phyloP scores from a whole-genome alignment of 306 rosid species.

The Lathyrus oleraceus region DNA sequence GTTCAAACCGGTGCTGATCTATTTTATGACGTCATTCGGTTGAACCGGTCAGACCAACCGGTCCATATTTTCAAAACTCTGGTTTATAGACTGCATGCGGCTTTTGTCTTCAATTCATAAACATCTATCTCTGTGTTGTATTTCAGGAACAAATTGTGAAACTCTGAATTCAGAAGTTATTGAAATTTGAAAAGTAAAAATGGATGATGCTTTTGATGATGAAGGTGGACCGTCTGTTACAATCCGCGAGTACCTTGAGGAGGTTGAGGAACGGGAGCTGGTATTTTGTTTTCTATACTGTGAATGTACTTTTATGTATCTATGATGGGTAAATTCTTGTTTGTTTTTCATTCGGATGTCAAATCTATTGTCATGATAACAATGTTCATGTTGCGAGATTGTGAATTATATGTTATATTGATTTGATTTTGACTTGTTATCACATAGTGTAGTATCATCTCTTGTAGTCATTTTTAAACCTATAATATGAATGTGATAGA shows the following conservation, averaged over 20 bases:
- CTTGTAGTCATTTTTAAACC: background rate
- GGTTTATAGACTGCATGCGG: too few species aligned
- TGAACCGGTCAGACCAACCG: too few species aligned
- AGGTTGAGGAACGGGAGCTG: conserved; percentile 88
- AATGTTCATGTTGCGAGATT: too few species aligned
- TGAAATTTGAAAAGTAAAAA: conserved; percentile 18
- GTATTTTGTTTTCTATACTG: conserved; percentile 39
- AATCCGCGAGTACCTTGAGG: conserved; percentile 75
- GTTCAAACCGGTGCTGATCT: too few species aligned
- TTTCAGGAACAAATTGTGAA: conserved; percentile 36
- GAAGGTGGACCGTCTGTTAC: conserved; percentile 72
- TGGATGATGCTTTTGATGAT: conserved; percentile 69
- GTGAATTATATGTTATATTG: background rate
- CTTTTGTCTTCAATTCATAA: background rate
- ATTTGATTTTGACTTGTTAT: conserved; percentile 7
- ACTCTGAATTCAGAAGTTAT: background rate
- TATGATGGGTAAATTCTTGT: background rate
- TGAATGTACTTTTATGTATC: background rate
- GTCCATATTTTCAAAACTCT: too few species aligned
- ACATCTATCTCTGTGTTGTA: background rate
- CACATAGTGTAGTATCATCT: background rate
- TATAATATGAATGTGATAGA: conserved; percentile 4
- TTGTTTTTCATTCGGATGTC: background rate
- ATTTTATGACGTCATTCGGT: too few species aligned
- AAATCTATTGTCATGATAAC: background rate